Evolutionary conservation across 2,329 filamentous ascomycete species (phyloP).

Genomic region (Verticillium isaacii): DNA sequence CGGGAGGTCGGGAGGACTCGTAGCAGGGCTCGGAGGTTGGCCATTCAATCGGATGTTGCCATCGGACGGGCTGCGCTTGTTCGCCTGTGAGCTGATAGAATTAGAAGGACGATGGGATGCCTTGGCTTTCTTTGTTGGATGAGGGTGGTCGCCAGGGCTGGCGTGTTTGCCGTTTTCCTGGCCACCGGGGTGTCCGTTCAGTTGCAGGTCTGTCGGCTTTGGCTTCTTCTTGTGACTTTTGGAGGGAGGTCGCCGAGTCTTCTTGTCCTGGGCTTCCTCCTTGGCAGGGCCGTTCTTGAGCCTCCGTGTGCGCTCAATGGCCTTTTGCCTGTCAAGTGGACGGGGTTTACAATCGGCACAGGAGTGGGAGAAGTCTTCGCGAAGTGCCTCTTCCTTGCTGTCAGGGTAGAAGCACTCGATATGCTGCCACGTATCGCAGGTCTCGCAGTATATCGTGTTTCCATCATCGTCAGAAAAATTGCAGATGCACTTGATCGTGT

Average conservation of each 20-base stretch:
- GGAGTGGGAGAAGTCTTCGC: slow-evolving; percentile 71
- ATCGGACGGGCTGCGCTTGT: slow-evolving; percentile 60
- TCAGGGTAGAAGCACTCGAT: slow-evolving; percentile 89
- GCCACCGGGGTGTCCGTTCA: slow-evolving; percentile 62
- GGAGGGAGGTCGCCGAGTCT: slow-evolving; percentile 66
- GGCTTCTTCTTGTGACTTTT: slow-evolving; percentile 88
- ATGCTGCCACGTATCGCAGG: slow-evolving; percentile 97
- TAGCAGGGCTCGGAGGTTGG: slow-evolving; percentile 70
- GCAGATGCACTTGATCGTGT: slow-evolving; percentile 98
- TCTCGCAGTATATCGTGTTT: slow-evolving; percentile 94
- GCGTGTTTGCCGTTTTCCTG: slow-evolving; percentile 48
- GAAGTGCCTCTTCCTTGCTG: slow-evolving; percentile 66
- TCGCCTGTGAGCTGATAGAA: slow-evolving; percentile 65
- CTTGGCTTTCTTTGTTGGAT: slow-evolving; percentile 74
- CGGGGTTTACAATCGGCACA: slow-evolving; percentile 87
- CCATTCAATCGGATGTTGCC: slow-evolving; percentile 55
- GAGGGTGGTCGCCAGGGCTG: slow-evolving; percentile 40
- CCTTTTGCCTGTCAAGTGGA: slow-evolving; percentile 66
- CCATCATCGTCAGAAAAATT: slow-evolving; percentile 92
- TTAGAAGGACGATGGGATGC: slow-evolving; percentile 74
- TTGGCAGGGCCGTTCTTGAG: slow-evolving; percentile 38
- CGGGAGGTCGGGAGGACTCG: slow-evolving; percentile 62
- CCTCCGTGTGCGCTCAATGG: slow-evolving; percentile 66
- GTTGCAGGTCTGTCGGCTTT: slow-evolving; percentile 63
- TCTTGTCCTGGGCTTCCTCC: slow-evolving; percentile 59